phyloP scores from a whole-genome alignment of 495 filamentous ascomycete genomes.

The Collariella sp. region DNA sequence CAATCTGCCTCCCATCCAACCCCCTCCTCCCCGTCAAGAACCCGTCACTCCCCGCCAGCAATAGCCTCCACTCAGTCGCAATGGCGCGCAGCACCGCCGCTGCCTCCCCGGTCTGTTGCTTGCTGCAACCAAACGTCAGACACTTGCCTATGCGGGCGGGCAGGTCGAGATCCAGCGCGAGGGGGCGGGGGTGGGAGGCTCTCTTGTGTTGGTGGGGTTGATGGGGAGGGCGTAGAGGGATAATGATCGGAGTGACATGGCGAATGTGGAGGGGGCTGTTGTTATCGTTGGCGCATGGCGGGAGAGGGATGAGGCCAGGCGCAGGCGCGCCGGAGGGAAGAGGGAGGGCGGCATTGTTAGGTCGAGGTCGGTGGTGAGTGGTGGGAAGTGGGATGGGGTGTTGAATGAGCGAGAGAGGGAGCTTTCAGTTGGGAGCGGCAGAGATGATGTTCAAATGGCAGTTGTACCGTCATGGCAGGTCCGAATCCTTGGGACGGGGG shows the following conservation, averaged over 20 bases:
- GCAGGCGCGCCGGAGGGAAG: not conserved
- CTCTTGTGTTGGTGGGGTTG: slow-evolving; percentile 3
- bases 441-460: not conserved
- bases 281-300: not conserved
- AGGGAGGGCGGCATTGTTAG: not conserved
- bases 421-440: too few relatives aligned
- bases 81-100: slow-evolving; percentile 53
- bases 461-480: not conserved
- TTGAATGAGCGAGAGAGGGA: not conserved
- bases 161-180: slow-evolving; percentile 67
- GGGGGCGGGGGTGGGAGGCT: slow-evolving; percentile 16
- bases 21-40: slow-evolving; percentile 67
- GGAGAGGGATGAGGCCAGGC: not conserved
- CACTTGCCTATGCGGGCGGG: slow-evolving; percentile 72
- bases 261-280: not conserved
- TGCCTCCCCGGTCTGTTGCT: slow-evolving; percentile 52
- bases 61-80: slow-evolving; percentile 64
- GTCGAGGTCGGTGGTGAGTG: not conserved
- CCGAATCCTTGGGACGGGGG: not conserved
- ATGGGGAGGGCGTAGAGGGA: not conserved
- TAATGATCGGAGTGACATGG: not conserved
- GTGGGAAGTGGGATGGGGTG: not conserved
- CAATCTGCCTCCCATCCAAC: slow-evolving; percentile 62
- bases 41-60: slow-evolving; percentile 72
- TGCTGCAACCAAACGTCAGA: slow-evolving; percentile 63